Evolutionary conservation across 2,329 filamentous ascomycete species (phyloP).

Genomic region (Cladosporium cucumerinum): DNA sequence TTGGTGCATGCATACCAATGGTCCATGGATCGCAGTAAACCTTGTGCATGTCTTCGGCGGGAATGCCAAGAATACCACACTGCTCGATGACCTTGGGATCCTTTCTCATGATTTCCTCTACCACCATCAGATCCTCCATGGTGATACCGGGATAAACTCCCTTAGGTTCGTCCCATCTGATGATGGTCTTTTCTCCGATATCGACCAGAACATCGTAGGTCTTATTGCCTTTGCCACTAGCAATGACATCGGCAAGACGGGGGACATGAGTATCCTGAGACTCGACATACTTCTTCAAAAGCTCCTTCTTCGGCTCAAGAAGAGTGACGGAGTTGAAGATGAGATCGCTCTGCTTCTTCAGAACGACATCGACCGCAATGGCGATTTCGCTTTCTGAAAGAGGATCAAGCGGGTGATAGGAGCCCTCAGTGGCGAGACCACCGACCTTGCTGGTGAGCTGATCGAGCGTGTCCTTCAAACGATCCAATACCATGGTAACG

Average conservation of each 20-base stretch:
- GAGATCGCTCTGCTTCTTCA: conserved; percentile 64
- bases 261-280: conserved; percentile 53
- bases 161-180: conserved; percentile 68
- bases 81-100: conserved; percentile 87
- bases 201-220: conserved; percentile 78
- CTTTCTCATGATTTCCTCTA: conserved; percentile 68
- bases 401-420: conserved; percentile 71
- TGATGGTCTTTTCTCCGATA: conserved; percentile 60
- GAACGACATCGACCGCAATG: conserved; percentile 62
- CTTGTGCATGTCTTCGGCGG: conserved; percentile 80
- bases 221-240: conserved; percentile 69
- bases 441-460: conserved; percentile 3
- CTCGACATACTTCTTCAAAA: conserved; percentile 74
- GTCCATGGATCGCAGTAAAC: conserved; percentile 94
- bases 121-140: conserved; percentile 77
- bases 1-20: conserved; percentile 65
- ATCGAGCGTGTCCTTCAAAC: background rate
- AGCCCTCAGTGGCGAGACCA: background rate
- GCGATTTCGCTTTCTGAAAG: conserved; percentile 69
- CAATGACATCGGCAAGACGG: conserved; percentile 72
- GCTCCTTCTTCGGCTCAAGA: conserved; percentile 75
- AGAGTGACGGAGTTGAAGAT: conserved; percentile 82
- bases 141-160: conserved; percentile 82
- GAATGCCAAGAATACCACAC: conserved; percentile 74
- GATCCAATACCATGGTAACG: background rate